Base-by-base conservation (phyloP, 2,329 filamentous ascomycete genomes). In the Verticillium zaregamsianum region DNA sequence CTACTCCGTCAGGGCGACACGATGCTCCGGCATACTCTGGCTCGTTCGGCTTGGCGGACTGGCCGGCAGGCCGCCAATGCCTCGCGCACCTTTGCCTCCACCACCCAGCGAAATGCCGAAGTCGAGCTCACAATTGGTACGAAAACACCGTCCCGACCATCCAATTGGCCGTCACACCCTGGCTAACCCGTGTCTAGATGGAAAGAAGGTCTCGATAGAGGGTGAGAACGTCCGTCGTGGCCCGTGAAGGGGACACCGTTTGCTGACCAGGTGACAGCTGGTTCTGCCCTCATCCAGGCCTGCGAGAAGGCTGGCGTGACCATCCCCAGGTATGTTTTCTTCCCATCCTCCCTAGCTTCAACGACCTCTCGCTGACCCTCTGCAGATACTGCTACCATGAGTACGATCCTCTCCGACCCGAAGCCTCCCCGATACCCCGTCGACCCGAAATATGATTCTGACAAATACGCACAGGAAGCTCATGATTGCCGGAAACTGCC, bases 401-500 rank as follows among this genome's bases (percentile, higher is more conserved):
- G 90, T 92, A 87, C 80, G 87, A 81, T 25, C 70, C 63, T 65
- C 64, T 61, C 67, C 65, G 52, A 67, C 52, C 62, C 54, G 65
- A 59, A 61, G 66, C 66, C 94, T 97, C 90, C 92, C 87, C 80
- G 87, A 12, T 81, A 71, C 70, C 64, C 66, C 64, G 60, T 67
- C 65, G 58, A 67, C 52, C 61, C 68, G 62, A 60, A 59, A 57
- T 69, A 28, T 28, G 6, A 28, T 28, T 28, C 81, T 84, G 72
- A 84, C 74, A 73, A 74, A 70, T 61, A 69, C 69, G 63, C 67
- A 71, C 73, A 94, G 91, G 77, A 98, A 99, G 82, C 86, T 99
- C 70, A 93, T 96, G 90, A 97, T 99, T 84, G 95, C 95, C 73
- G 95, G 95, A 79, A 99, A 98, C 81, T 99, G 95, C 79, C 93